Evolutionary conservation across 2,329 filamentous ascomycete genomes (phyloP).

Genomic region (Diplodia seriata): DNA sequence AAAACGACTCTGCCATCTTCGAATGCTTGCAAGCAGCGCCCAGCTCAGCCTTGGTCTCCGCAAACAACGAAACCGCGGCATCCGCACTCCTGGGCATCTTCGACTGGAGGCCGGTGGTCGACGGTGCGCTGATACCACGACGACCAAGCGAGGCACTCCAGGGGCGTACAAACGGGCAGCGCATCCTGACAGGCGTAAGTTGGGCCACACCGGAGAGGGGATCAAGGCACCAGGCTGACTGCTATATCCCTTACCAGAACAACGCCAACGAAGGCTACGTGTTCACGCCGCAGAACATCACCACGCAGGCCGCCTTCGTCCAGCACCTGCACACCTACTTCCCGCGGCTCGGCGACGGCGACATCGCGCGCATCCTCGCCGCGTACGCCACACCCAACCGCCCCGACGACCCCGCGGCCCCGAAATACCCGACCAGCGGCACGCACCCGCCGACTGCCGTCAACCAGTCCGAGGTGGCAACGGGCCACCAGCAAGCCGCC

Average conservation of each 20-base stretch:
- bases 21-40: constrained; percentile 62
- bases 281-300: constrained; percentile 56
- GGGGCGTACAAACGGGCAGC: constrained; percentile 49
- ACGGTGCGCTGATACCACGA: constrained; percentile 59
- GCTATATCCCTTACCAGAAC: constrained; percentile 48
- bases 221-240: not conserved
- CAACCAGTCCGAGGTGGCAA: constrained; percentile 57
- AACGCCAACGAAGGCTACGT: constrained; percentile 57
- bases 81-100: constrained; percentile 63
- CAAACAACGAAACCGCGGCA: constrained; percentile 58
- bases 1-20: constrained; percentile 39
- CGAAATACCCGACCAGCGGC: constrained; percentile 43
- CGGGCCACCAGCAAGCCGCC: constrained; percentile 63
- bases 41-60: constrained; percentile 61
- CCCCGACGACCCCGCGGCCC: constrained; percentile 37
- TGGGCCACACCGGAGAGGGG: not conserved
- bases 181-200: constrained; percentile 44
- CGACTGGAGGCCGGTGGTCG: constrained; percentile 67
- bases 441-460: constrained; percentile 55
- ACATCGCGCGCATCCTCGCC: constrained; percentile 49
- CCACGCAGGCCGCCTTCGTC: constrained; percentile 50
- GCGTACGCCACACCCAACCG: constrained; percentile 47
- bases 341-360: constrained; percentile 39
- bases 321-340: constrained; percentile 56
- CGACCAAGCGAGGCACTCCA: constrained; percentile 49